Evolutionary conservation across 2,329 filamentous ascomycete genomes (phyloP), one percentile per base, ranked within the genome.

Genomic region (Paradendryphiella salina): DNA sequence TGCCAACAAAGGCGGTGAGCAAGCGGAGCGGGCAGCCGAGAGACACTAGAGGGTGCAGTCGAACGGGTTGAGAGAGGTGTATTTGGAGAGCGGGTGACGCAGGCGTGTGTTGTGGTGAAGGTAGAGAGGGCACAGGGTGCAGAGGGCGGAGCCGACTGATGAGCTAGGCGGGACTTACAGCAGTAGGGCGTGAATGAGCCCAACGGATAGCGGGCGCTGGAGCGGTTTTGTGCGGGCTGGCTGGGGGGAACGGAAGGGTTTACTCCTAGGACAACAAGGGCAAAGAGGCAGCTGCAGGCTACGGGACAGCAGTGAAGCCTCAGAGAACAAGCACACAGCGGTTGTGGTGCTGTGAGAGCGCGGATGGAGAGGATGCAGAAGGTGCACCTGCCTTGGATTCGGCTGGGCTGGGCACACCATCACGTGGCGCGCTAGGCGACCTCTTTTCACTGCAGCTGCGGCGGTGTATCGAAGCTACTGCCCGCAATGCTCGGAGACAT

Each of bases 1-100:
- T 70, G 66, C 71, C 70, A 71, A 67, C 65, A 63, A 33, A 74
- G 71, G 72, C 72, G 72, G 72, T 74, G 71, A 68, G 70, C 69
- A 70, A 72, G 71, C 68, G 61, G 69, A 65, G 56, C 54, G 57
- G 60, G 59, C 58, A 67, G 59, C 64, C 57, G 56, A 52, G 48
- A 57, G 60, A 46, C 48, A 52, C 61, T 59, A 59, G 38, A 47
- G 54, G 41, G 38, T 52, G 55, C 58, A 41, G 57, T 49, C 53
- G 53, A 56, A 59, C 50, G 61, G 52, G 61, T 34, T 44, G 35
- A 46, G 54, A 50, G 46, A 44, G 57, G 43, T 50, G 23, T 9
- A 9, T 26, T 10, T 26, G 56, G 50, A 45, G 52, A 54, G 48
- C 33, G 56, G 47, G 54, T 57, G 59, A 36, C 13, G 28, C 31